phyloP scores from a whole-genome alignment of 371 early-diverging fungal genomes.

The Choanephora cucurbitarum region DNA sequence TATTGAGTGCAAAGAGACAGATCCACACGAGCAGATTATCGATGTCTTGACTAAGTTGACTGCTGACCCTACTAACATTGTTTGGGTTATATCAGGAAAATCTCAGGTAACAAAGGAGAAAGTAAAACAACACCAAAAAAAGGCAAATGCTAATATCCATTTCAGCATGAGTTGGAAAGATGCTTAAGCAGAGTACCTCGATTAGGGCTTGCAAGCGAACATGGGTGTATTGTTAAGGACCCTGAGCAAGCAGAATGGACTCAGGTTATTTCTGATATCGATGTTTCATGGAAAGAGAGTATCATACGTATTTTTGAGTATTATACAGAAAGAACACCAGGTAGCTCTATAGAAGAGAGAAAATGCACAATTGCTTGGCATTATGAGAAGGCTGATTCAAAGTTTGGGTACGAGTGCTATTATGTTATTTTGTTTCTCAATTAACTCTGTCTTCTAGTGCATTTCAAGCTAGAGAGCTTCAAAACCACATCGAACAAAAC shows the following conservation, averaged over 20 bases:
- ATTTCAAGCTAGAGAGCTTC: slow-evolving; percentile 85
- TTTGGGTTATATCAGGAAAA: slow-evolving; percentile 93
- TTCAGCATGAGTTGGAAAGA: slow-evolving; percentile 67
- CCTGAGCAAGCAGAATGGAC: slow-evolving; percentile 62
- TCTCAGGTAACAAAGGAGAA: slow-evolving; percentile 66
- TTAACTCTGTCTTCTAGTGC: slow-evolving; percentile 27
- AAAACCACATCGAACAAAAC: slow-evolving; percentile 82
- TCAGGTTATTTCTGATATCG: slow-evolving; percentile 71
- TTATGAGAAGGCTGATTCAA: slow-evolving; percentile 83
- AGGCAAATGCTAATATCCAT: slow-evolving; percentile 2
- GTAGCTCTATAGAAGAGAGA: slow-evolving; percentile 78
- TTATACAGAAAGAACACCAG: slow-evolving; percentile 86
- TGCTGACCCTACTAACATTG: slow-evolving; percentile 75
- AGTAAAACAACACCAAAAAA: slow-evolving; percentile 53
- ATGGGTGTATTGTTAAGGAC: slow-evolving; percentile 62
- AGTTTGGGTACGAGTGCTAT: slow-evolving; percentile 53
- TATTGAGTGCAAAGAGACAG: slow-evolving; percentile 68
- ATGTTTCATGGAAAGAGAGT: slow-evolving; percentile 80
- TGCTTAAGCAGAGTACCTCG: slow-evolving; percentile 79
- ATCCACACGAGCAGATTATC: slow-evolving; percentile 66
- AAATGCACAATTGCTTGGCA: slow-evolving; percentile 82
- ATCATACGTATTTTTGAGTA: slow-evolving; percentile 80
- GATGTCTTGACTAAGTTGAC: slow-evolving; percentile 60
- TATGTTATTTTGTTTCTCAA: not conserved
- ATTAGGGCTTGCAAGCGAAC: slow-evolving; percentile 76